A percentile compares a stretch with the other conserved stretches of the same genome.
Evolutionary conservation across 2,329 filamentous ascomycete genomes (phyloP).

Genomic region (Fusarium musae): DNA sequence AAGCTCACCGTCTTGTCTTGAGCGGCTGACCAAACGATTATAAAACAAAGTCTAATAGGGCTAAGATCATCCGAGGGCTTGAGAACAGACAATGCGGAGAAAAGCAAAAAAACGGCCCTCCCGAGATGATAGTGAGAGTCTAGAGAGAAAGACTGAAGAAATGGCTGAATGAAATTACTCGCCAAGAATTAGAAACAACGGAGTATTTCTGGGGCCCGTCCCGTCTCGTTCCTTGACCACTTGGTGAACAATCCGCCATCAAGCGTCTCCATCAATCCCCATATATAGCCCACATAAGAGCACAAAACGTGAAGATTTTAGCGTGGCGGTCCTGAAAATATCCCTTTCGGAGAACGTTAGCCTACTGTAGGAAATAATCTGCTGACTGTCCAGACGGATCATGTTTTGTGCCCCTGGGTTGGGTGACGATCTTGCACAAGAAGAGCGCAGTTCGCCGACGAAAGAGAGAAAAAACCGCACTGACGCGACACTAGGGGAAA

Average conservation of each 20-base stretch:
- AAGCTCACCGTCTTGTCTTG: background rate
- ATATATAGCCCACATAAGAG: slow-evolving; percentile 6
- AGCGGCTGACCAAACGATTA: background rate
- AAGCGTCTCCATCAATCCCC: background rate
- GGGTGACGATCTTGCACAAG: slow-evolving; percentile 23
- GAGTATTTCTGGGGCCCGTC: background rate
- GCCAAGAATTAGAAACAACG: background rate
- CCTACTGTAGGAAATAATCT: background rate
- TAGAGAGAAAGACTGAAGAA: background rate
- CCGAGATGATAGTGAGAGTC: background rate
- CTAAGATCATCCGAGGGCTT: background rate
- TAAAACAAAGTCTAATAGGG: background rate
- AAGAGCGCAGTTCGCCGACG: slow-evolving; percentile 9
- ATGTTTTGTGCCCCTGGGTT: slow-evolving; percentile 11
- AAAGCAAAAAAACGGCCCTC: background rate
- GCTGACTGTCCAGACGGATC: background rate
- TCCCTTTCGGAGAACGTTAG: background rate
- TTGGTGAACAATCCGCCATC: background rate
- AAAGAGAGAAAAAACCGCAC: background rate
- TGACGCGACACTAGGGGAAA: slow-evolving; percentile 1
- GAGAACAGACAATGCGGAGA: slow-evolving; percentile 29
- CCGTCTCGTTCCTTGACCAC: background rate
- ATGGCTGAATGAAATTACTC: slow-evolving; percentile 2
- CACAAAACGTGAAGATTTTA: background rate
- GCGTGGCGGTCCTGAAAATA: background rate